Percentiles rank a stretch among this genome's conserved stretches.
Evolutionary conservation across 2,329 filamentous ascomycete genomes (phyloP).

Genomic region (Saccharata proteae): DNA sequence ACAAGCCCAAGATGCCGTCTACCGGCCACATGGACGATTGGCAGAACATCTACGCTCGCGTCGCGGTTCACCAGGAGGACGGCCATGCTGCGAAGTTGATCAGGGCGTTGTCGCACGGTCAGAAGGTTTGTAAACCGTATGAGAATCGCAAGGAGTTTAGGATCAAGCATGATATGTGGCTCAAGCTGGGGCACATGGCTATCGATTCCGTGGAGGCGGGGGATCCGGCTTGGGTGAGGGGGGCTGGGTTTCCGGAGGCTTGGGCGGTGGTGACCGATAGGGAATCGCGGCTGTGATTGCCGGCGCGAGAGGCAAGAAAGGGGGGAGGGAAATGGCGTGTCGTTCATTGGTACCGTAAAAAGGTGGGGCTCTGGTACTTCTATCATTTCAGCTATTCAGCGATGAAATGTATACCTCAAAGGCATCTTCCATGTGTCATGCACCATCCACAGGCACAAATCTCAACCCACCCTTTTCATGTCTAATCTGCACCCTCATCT

Average conservation of each 20-base stretch:
- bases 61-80: conserved; percentile 49
- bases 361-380: too few species aligned
- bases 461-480: too few species aligned
- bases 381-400: too few species aligned
- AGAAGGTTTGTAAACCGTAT: conserved; percentile 38
- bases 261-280: conserved; percentile 40
- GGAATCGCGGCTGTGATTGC: too few species aligned
- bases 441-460: too few species aligned
- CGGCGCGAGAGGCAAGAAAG: too few species aligned
- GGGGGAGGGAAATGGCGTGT: too few species aligned
- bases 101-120: conserved; percentile 55
- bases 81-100: conserved; percentile 71
- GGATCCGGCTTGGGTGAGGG: conserved; percentile 47
- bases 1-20: conserved; percentile 13
- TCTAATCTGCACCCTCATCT: too few species aligned
- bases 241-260: conserved; percentile 50
- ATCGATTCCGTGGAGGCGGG: conserved; percentile 48
- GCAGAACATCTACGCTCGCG: conserved; percentile 18
- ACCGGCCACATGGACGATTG: conserved; percentile 6
- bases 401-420: too few species aligned
- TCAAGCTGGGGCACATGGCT: conserved; percentile 47
- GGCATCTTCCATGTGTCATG: too few species aligned
- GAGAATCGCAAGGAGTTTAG: conserved; percentile 15
- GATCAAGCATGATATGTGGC: conserved; percentile 48
- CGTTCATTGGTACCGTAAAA: too few species aligned